phyloP scores from a whole-genome alignment of 208 protist species.

The Acanthamoeba castellanii region DNA sequence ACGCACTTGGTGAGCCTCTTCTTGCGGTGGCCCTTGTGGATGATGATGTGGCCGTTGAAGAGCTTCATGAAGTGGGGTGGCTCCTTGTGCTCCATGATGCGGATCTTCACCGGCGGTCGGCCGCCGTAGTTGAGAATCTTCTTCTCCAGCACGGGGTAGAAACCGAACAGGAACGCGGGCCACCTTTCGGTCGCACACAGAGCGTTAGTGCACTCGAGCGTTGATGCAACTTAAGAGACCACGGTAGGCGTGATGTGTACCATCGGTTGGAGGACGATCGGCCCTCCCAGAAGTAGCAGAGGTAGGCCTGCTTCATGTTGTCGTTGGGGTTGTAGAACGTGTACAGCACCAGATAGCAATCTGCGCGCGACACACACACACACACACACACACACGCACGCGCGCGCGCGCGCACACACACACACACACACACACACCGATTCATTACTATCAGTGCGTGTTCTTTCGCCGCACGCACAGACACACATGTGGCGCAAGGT shows the following conservation, averaged over 20 bases:
- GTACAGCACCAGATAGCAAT: slow-evolving; percentile 76
- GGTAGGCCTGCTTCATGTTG: background rate
- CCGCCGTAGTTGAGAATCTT: slow-evolving; percentile 52
- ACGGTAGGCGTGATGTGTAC: background rate
- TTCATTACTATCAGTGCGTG: background rate
- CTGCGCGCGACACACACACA: too few relatives aligned
- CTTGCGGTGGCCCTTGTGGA: background rate
- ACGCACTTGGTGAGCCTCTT: slow-evolving; percentile 8
- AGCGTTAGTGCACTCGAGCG: too few relatives aligned
- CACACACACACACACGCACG: too few relatives aligned
- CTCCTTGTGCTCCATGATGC: slow-evolving; percentile 73
- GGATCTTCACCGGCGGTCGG: slow-evolving; percentile 56
- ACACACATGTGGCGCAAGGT: too few relatives aligned
- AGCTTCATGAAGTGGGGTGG: slow-evolving; percentile 60
- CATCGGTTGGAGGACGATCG: background rate
- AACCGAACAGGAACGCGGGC: slow-evolving; percentile 47
- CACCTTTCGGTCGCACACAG: slow-evolving; percentile 14
- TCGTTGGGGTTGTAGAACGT: slow-evolving; percentile 36
- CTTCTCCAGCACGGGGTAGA: slow-evolving; percentile 52
- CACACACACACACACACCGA: too few relatives aligned
- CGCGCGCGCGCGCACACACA: too few relatives aligned
- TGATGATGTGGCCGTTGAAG: slow-evolving; percentile 61
- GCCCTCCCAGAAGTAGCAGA: slow-evolving; percentile 78
- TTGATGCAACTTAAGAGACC: too few relatives aligned
- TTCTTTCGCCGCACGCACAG: too few relatives aligned